Evolutionary conservation across 768 basidiomycete genomes (phyloP).

Genomic region (Mycena epipterygia): DNA sequence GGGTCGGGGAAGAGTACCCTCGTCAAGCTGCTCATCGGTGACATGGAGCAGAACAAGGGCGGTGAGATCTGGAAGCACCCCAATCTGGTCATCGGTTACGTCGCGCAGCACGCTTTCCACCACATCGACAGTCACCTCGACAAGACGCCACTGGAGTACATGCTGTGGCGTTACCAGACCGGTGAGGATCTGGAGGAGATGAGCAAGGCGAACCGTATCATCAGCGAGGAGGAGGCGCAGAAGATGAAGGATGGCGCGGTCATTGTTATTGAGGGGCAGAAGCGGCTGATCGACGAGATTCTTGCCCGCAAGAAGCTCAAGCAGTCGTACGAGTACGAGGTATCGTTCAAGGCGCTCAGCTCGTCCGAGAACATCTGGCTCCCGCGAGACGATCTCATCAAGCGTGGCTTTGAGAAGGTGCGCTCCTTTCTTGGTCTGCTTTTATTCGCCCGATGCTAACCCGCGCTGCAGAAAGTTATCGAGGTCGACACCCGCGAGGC

Average conservation of each 20-base stretch:
- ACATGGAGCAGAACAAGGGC: constrained; percentile 96
- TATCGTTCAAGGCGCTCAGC: constrained; percentile 93
- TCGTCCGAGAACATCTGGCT: constrained; percentile 99
- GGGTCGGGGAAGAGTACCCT: constrained; percentile 99
- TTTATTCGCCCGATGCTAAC: constrained; percentile 25
- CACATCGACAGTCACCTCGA: constrained; percentile 99
- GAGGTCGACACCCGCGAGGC: constrained; percentile 98
- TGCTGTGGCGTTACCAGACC: constrained; percentile 99
- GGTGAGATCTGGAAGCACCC: constrained; percentile 99
- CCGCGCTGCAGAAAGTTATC: constrained; percentile 81
- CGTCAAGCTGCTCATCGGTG: constrained; percentile 96
- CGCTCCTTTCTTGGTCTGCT: constrained; percentile 28
- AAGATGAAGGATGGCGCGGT: constrained; percentile 97
- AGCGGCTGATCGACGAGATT: constrained; percentile 95
- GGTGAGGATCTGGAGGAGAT: constrained; percentile 99
- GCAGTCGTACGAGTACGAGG: constrained; percentile 99
- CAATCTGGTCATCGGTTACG: constrained; percentile 99
- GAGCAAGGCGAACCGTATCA: constrained; percentile 90
- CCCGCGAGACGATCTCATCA: constrained; percentile 95
- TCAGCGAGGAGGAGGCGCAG: constrained; percentile 87
- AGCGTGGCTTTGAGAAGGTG: constrained; percentile 97
- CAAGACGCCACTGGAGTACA: constrained; percentile 99
- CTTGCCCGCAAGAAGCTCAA: constrained; percentile 95
- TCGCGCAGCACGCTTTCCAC: constrained; percentile 99
- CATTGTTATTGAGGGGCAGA: constrained; percentile 92